Evolutionary conservation across 1,284 basidiomycete genomes (phyloP).

Genomic region (Spongiforma sp.): DNA sequence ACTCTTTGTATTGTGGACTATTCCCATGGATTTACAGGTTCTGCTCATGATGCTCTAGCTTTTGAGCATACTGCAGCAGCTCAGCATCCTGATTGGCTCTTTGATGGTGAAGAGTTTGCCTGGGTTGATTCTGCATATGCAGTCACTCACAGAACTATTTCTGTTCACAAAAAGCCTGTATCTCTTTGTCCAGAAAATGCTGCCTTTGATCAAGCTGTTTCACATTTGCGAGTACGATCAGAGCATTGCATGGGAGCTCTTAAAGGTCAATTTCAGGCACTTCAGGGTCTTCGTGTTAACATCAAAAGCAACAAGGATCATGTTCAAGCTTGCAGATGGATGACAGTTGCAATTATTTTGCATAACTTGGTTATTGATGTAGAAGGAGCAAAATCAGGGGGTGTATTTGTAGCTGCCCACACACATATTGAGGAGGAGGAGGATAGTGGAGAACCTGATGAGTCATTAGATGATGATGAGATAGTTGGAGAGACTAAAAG

Average conservation of each 20-base stretch:
- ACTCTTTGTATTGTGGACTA: neutral
- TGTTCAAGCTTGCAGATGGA: neutral
- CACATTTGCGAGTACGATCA: neutral
- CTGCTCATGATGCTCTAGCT: neutral
- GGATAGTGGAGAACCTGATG: neutral
- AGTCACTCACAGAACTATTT: neutral
- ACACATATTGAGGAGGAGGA: neutral
- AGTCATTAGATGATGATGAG: neutral
- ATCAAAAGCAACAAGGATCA: neutral
- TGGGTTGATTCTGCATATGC: neutral
- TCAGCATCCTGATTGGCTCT: neutral
- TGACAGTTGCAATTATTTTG: neutral
- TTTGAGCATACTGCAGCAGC: neutral
- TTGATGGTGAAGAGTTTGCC: neutral
- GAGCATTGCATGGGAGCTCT: neutral
- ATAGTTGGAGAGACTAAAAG: neutral
- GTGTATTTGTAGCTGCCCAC: neutral
- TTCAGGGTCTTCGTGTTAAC: neutral
- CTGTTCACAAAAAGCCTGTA: neutral
- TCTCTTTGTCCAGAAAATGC: neutral
- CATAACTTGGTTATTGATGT: neutral
- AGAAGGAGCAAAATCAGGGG: neutral
- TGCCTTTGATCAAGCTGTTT: neutral
- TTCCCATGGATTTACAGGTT: neutral
- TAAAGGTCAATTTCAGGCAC: neutral